Base-by-base conservation (phyloP, 2,329 filamentous ascomycete genomes). In the Coniochaeta sp. region DNA sequence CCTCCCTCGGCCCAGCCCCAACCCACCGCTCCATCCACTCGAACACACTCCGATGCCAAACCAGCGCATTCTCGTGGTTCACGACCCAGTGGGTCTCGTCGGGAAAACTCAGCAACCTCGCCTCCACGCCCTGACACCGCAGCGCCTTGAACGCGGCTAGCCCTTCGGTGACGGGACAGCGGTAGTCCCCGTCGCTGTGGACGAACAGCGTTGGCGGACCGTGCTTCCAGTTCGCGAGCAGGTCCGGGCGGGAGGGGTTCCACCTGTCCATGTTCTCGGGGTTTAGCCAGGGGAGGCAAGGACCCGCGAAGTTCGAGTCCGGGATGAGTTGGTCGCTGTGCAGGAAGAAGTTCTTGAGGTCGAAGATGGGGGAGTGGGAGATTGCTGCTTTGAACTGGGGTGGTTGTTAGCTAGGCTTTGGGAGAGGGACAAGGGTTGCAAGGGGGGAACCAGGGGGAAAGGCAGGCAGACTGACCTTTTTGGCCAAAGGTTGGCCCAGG, bases 31-130 rank as follows among this genome's bases (percentile, higher is more conserved):
- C 83, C 58, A 87, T 82, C 78, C 81, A 89, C 55, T 82, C 81
- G 51, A 88, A 67, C 9, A 89, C 83, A 2, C 79, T 78, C 49
- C 74, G 74, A 62, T 89, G 81, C 86, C 86, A 90, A 42, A 85
- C 68, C 47, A 87, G 67, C 18, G 76, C 74, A 61, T 89, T 89
- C 67, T 88, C 85, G 1, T 79, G 79, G 56, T 85, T 83, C 47
- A 85, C 61, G 4, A 89, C 83, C 77, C 79, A 87, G 60, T 88
- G 85, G 49, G 84, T 82, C 67, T 90, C 86, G 62, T 89, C 86
- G 0, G 85, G 80, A 60, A 91, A 91, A 1, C 78, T 84, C 62
- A 91, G 60, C 54, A 90, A 83, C 54, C 82, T 79, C 56, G 83
- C 87, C 31, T 85, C 79, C 3, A 91, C 76, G 1, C 83, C 83